Evolutionary conservation across 345 rosid species (phyloP).

Genomic region (Melaleuca alternifolia): DNA sequence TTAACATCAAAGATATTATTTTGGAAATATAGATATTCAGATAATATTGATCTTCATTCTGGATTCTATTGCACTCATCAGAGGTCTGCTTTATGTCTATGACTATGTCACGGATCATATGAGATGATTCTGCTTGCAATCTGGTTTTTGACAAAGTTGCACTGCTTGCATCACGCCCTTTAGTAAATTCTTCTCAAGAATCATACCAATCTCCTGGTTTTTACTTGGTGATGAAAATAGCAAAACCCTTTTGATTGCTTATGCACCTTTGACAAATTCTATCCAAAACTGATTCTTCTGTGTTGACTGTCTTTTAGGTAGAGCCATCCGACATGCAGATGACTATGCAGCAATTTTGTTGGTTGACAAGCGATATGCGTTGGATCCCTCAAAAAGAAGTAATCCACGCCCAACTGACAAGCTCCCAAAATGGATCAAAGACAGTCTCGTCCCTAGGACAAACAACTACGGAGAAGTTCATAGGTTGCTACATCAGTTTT

Average conservation of each 20-base stretch:
- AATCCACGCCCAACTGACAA: slow-evolving; percentile 54
- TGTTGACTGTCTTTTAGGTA: slow-evolving; percentile 27
- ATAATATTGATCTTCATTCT: not conserved
- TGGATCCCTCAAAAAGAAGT: slow-evolving; percentile 39
- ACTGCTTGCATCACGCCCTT: not conserved
- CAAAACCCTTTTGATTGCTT: not conserved
- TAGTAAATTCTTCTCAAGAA: not conserved
- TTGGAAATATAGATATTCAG: not conserved
- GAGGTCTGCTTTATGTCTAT: not conserved
- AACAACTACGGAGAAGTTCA: slow-evolving; percentile 84
- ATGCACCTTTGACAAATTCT: not conserved
- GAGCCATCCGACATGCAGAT: slow-evolving; percentile 78
- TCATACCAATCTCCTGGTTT: not conserved
- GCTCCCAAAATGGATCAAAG: slow-evolving; percentile 82
- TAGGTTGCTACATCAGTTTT: slow-evolving; percentile 63
- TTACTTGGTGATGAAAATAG: not conserved
- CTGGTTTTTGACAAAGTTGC: not conserved
- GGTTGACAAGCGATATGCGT: slow-evolving; percentile 62
- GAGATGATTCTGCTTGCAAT: not conserved
- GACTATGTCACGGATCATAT: not conserved
- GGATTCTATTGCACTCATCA: not conserved
- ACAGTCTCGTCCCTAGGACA: slow-evolving; percentile 42
- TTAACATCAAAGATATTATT: not conserved
- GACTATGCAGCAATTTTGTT: slow-evolving; percentile 85
- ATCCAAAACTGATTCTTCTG: not conserved